Conservation (phyloP, 345 rosid genomes). For the Viola odorata region DNA sequence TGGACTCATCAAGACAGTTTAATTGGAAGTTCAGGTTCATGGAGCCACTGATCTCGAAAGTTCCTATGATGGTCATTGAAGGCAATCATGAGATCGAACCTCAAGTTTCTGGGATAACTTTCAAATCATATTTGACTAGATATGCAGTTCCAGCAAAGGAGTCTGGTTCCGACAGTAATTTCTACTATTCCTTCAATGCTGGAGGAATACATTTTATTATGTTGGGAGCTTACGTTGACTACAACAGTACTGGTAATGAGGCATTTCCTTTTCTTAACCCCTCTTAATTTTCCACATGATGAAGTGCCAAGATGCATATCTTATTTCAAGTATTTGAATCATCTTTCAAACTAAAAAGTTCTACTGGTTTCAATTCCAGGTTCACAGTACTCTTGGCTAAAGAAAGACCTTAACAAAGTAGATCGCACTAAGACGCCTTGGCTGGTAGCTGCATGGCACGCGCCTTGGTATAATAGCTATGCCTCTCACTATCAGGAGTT, state of each 20-base stretch:
- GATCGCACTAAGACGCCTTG: slow-evolving; percentile 64
- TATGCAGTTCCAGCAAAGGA: slow-evolving; percentile 72
- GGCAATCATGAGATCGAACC: slow-evolving; percentile 93
- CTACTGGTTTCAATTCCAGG: slow-evolving; percentile 35
- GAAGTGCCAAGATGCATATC: neutral
- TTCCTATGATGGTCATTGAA: slow-evolving; percentile 82
- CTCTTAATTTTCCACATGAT: neutral
- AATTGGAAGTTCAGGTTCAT: slow-evolving; percentile 53
- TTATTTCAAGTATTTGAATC: neutral
- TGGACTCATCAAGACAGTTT: slow-evolving; percentile 1
- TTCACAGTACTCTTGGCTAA: slow-evolving; percentile 62
- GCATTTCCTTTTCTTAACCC: neutral
- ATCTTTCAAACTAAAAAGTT: neutral
- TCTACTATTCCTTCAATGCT: slow-evolving; percentile 82
- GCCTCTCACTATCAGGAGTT: slow-evolving; percentile 82
- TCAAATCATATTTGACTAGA: slow-evolving; percentile 66
- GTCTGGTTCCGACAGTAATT: slow-evolving; percentile 59
- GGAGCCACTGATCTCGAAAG: slow-evolving; percentile 71
- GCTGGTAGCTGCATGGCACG: slow-evolving; percentile 81
- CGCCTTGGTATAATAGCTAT: slow-evolving; percentile 85
- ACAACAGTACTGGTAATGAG: slow-evolving; percentile 50
- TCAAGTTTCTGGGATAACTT: slow-evolving; percentile 58
- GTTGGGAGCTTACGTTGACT: slow-evolving; percentile 82
- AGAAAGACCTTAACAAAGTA: slow-evolving; percentile 50
- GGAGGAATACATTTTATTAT: slow-evolving; percentile 78